Evolutionary conservation across 2,329 filamentous ascomycete genomes (phyloP).

Genomic region (Capronia americana): DNA sequence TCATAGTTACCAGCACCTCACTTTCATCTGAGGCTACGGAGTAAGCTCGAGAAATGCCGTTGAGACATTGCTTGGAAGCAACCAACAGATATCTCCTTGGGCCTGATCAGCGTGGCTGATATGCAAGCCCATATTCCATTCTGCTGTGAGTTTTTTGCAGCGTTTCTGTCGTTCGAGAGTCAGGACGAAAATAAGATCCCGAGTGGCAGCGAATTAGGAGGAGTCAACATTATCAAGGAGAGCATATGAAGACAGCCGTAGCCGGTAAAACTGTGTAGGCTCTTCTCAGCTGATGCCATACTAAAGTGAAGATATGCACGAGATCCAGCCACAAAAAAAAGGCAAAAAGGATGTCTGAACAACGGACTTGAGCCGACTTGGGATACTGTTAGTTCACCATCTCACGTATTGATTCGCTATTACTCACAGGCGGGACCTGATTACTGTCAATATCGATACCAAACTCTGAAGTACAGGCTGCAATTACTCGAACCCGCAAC

Average conservation of each 20-base stretch:
- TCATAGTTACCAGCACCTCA: too few relatives aligned
- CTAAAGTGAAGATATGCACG: not conserved
- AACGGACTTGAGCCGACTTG: constrained; percentile 9
- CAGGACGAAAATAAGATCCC: not conserved
- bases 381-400: not conserved
- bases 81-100: not conserved
- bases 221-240: not conserved
- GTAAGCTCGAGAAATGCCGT: not conserved
- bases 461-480: not conserved
- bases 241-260: not conserved
- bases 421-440: constrained; percentile 8
- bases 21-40: not conserved
- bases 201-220: not conserved
- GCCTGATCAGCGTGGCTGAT: not conserved
- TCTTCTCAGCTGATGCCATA: not conserved
- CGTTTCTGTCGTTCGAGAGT: not conserved
- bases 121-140: not conserved
- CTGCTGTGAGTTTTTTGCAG: not conserved
- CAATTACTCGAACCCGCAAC: constrained; percentile 13
- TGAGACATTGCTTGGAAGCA: not conserved
- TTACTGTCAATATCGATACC: not conserved
- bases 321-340: not conserved
- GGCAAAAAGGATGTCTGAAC: not conserved
- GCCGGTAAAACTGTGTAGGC: not conserved
- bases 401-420: not conserved